phyloP scores from a whole-genome alignment of 768 basidiomycete species.

The Xanthoconium purpureum region DNA sequence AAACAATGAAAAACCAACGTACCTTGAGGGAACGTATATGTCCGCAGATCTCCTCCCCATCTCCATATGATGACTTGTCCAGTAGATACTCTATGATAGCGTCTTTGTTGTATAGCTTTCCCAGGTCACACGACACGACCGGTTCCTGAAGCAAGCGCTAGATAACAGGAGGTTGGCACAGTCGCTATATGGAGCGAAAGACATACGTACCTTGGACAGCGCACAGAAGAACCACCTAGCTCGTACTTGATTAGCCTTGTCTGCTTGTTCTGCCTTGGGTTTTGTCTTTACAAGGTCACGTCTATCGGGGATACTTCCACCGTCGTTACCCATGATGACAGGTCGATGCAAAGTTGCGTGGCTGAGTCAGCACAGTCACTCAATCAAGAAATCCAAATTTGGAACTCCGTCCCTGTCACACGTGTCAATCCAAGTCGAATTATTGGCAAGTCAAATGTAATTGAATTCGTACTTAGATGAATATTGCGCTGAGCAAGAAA shows the following conservation, averaged over 20 bases:
- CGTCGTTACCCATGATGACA: slow-evolving; percentile 77
- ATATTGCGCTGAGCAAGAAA: neutral
- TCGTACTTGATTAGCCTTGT: slow-evolving; percentile 84
- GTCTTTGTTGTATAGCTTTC: slow-evolving; percentile 96
- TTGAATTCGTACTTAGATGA: no score
- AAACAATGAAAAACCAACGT: slow-evolving; percentile 21
- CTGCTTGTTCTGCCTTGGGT: slow-evolving; percentile 82
- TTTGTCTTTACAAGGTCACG: slow-evolving; percentile 73
- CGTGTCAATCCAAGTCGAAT: no score
- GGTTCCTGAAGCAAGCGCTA: slow-evolving; percentile 86
- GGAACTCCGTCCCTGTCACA: slow-evolving; percentile 8
- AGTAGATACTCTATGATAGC: slow-evolving; percentile 87
- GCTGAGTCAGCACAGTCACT: neutral
- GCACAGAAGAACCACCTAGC: slow-evolving; percentile 94
- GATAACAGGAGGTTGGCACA: neutral
- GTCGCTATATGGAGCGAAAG: neutral
- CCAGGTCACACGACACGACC: slow-evolving; percentile 86
- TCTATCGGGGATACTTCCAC: slow-evolving; percentile 83
- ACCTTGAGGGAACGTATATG: slow-evolving; percentile 91
- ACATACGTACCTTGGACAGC: slow-evolving; percentile 73
- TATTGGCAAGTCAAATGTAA: no score
- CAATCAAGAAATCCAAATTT: slow-evolving; percentile 7
- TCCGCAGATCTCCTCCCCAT: slow-evolving; percentile 89
- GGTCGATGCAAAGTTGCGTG: neutral
- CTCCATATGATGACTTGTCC: slow-evolving; percentile 80